Conservation (phyloP, 768 basidiomycete genomes). For the Galerina marginata region DNA sequence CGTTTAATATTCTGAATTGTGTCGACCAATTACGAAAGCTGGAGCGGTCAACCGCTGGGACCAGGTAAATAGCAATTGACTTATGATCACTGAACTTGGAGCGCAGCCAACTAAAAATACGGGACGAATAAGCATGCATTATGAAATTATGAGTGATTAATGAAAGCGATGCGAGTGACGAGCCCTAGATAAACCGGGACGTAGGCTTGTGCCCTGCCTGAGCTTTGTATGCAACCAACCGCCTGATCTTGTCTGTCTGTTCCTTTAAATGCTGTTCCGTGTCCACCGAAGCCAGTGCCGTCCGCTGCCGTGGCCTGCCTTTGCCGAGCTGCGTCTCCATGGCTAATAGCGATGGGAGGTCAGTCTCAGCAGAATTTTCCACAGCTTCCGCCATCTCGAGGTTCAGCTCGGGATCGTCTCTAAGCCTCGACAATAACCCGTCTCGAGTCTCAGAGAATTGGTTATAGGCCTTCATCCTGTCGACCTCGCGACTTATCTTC, state of each 20-base stretch:
- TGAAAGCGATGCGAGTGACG: no score
- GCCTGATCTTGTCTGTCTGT: background rate
- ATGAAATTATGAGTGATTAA: no score
- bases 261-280: background rate
- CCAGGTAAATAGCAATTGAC: no score
- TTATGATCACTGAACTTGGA: no score
- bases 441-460: background rate
- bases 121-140: no score
- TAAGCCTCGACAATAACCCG: background rate
- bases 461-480: constrained; percentile 36
- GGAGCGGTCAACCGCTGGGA: no score
- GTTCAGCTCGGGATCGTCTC: background rate
- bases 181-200: no score
- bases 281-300: background rate
- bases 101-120: no score
- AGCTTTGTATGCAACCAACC: constrained; percentile 6
- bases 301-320: background rate
- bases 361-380: background rate
- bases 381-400: background rate
- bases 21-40: no score
- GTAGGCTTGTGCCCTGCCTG: no score
- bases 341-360: background rate
- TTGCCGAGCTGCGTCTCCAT: background rate
- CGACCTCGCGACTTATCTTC: constrained; percentile 50
- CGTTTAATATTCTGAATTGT: no score